A percentile compares a stretch with the other conserved stretches of the same genome.
Evolutionary conservation across 2,329 filamentous ascomycete species (phyloP).

Genomic region (Xylaria digitata): DNA sequence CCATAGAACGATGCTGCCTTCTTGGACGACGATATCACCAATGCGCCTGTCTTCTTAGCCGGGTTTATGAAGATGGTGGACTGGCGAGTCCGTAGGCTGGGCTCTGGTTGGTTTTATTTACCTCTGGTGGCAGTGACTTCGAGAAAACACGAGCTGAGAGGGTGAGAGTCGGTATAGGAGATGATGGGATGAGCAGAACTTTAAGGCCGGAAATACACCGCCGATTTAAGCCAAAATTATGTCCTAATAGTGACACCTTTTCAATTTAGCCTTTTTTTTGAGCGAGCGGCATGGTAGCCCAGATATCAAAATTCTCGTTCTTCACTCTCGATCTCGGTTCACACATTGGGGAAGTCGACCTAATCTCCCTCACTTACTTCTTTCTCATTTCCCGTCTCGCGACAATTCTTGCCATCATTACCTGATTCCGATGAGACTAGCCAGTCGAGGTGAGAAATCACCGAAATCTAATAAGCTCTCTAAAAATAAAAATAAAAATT

Average conservation of each 20-base stretch:
- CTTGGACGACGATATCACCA: conserved; percentile 48
- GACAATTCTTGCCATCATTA: background rate
- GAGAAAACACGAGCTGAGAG: no score
- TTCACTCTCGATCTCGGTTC: background rate
- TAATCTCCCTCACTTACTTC: background rate
- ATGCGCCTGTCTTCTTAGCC: conserved; percentile 54
- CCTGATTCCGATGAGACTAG: no score
- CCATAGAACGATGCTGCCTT: conserved; percentile 44
- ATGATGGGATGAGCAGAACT: no score
- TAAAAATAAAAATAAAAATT: conserved; percentile 46
- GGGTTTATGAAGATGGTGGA: conserved; percentile 53
- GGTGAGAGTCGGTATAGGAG: no score
- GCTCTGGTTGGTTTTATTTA: no score
- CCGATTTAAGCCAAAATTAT: conserved; percentile 54
- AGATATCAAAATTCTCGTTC: background rate
- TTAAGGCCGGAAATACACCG: conserved; percentile 51
- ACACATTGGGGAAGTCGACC: background rate
- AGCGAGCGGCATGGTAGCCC: background rate
- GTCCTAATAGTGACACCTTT: conserved; percentile 23
- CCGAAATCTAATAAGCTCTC: background rate
- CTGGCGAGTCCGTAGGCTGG: background rate
- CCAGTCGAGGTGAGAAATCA: background rate
- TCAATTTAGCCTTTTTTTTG: background rate
- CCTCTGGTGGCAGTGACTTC: no score
- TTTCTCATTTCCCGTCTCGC: background rate